A percentile compares a stretch with the other conserved stretches of the same genome.
These are phyloP conservation scores for Celoporthe dispersa DNA, from an alignment of 2,329 filamentous ascomycete species.

Conservation along the genomic window DNA sequence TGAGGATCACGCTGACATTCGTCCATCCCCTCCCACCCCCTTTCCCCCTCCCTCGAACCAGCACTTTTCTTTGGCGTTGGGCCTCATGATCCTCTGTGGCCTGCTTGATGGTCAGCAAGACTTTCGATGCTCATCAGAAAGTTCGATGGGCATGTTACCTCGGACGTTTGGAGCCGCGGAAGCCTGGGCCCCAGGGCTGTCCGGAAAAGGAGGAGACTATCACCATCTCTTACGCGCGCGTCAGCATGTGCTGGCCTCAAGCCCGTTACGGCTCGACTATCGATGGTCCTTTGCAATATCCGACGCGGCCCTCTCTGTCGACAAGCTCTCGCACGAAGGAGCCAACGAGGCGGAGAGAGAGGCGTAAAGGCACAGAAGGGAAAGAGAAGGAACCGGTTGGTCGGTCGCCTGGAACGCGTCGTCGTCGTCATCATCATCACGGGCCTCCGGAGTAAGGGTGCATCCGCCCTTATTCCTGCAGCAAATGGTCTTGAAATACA, in stretches of 20 bases:
- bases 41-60: background rate
- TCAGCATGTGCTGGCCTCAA: background rate
- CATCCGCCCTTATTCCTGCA: background rate
- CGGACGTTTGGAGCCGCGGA: background rate
- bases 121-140: background rate
- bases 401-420: background rate
- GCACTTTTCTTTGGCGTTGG: background rate
- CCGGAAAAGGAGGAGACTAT: constrained; percentile 7
- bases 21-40: too few relatives aligned
- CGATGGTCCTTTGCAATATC: background rate
- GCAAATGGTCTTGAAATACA: background rate
- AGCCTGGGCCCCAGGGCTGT: background rate
- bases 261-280: background rate
- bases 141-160: background rate
- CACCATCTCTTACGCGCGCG: background rate
- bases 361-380: background rate
- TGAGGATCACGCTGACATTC: background rate
- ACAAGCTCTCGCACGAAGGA: background rate
- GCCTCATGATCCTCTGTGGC: background rate
- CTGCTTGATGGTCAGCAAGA: background rate
- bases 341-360: background rate
- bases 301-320: background rate
- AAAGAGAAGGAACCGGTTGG: background rate
- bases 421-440: background rate
- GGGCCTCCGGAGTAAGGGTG: background rate